Evolutionary conservation across 1,284 basidiomycete genomes (phyloP).

Genomic region (Trichosporon coremiiforme): DNA sequence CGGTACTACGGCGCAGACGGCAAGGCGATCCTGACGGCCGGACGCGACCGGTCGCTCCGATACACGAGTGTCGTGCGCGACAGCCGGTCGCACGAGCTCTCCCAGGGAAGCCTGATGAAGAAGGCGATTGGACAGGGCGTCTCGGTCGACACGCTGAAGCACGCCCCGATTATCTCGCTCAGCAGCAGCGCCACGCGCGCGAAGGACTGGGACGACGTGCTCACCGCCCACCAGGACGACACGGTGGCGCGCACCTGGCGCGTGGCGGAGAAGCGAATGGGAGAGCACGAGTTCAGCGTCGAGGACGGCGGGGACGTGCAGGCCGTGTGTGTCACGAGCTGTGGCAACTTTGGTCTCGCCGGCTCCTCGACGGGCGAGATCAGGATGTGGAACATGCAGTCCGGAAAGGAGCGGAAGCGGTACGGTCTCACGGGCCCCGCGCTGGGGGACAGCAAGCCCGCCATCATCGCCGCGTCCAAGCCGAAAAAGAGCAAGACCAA

Average conservation of each 20-base stretch:
- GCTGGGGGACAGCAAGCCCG: conserved; percentile 62
- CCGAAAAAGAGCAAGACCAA: conserved; percentile 44
- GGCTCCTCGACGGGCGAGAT: conserved; percentile 78
- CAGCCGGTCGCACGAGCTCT: conserved; percentile 89
- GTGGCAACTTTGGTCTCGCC: conserved; percentile 92
- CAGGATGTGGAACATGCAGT: conserved; percentile 94
- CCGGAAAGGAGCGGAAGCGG: conserved; percentile 78
- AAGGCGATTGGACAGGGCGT: conserved; percentile 80
- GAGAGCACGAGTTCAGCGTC: conserved; percentile 63
- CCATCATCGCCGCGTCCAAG: conserved; percentile 43
- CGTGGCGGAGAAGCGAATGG: conserved; percentile 77
- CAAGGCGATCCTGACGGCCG: conserved; percentile 85
- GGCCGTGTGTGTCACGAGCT: conserved; percentile 89
- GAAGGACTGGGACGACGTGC: conserved; percentile 97
- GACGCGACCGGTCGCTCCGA: conserved; percentile 79
- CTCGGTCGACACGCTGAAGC: conserved; percentile 76
- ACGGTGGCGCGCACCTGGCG: conserved; percentile 81
- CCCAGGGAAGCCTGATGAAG: conserved; percentile 87
- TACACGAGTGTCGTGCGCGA: conserved; percentile 92
- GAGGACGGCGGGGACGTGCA: conserved; percentile 57
- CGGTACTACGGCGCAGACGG: conserved; percentile 96
- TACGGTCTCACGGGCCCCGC: conserved; percentile 65
- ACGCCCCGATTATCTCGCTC: conserved; percentile 73
- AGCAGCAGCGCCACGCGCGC: conserved; percentile 77
- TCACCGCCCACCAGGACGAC: conserved; percentile 85